phyloP scores from a whole-genome alignment of 768 basidiomycete species.

The Trametes elegans region DNA sequence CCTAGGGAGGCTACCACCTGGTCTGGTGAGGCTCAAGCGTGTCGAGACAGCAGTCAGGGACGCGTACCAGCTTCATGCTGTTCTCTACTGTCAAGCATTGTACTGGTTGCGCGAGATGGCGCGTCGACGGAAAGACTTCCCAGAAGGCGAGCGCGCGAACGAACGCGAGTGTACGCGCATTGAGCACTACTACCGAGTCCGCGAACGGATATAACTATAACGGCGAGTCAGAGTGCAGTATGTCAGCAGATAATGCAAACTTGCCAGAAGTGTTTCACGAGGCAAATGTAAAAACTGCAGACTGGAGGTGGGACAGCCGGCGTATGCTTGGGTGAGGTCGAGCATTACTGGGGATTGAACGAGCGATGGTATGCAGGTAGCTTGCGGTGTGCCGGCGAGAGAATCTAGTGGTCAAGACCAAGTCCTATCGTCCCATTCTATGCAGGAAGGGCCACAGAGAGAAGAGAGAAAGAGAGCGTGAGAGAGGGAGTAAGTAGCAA shows the following conservation, averaged over 20 bases:
- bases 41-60: background rate
- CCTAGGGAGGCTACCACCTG: conserved; percentile 76
- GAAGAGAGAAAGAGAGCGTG: background rate
- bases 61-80: conserved; percentile 77
- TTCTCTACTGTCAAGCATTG: conserved; percentile 70
- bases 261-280: conserved; percentile 56
- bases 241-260: conserved; percentile 26
- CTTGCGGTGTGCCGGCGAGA: background rate
- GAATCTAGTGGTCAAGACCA: background rate
- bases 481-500: too few relatives aligned
- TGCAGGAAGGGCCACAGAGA: background rate
- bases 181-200: conserved; percentile 65
- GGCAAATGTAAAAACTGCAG: conserved; percentile 59
- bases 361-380: background rate
- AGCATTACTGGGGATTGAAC: conserved; percentile 37
- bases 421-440: conserved; percentile 3
- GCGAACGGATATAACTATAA: conserved; percentile 69
- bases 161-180: conserved; percentile 65
- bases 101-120: conserved; percentile 43
- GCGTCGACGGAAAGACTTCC: conserved; percentile 73
- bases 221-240: background rate
- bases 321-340: conserved; percentile 43
- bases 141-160: conserved; percentile 73
- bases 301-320: conserved; percentile 51
- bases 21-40: background rate